A percentile compares a stretch with the other conserved stretches of the same genome.
These are phyloP conservation scores for Botrytis medusae DNA, from an alignment of 2,329 filamentous ascomycete genomes.

Conservation along the genomic window DNA sequence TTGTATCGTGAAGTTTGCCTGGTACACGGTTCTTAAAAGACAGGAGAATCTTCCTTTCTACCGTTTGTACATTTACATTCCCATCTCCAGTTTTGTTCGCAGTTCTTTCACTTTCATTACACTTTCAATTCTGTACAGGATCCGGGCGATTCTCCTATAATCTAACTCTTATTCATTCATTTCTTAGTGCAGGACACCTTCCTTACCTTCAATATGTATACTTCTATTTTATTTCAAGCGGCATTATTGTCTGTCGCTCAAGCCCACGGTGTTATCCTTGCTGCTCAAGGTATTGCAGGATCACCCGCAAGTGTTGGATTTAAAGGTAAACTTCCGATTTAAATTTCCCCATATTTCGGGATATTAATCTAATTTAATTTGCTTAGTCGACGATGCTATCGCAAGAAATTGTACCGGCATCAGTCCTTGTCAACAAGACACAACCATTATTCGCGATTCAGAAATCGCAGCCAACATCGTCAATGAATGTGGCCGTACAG, in stretches of 20 bases:
- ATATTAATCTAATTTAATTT: background rate
- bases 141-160: constrained; percentile 21
- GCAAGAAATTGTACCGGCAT: constrained; percentile 63
- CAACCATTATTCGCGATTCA: constrained; percentile 61
- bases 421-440: constrained; percentile 65
- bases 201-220: constrained; percentile 14
- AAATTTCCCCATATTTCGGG: background rate
- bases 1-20: background rate
- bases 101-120: background rate
- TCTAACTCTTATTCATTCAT: constrained; percentile 21
- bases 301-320: constrained; percentile 19
- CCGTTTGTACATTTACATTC: constrained; percentile 14
- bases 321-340: constrained; percentile 5
- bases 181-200: constrained; percentile 21
- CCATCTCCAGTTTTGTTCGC: background rate
- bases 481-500: constrained; percentile 62
- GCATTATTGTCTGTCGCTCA: constrained; percentile 14
- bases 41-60: background rate
- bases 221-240: constrained; percentile 15
- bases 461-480: constrained; percentile 54
- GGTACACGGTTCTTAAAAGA: background rate
- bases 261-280: constrained; percentile 20
- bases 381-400: constrained; percentile 51
- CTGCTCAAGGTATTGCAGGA: constrained; percentile 12
- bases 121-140: constrained; percentile 15